Conservation (phyloP, 352 stramenopile species). For the Phytopythium mirpurense region DNA sequence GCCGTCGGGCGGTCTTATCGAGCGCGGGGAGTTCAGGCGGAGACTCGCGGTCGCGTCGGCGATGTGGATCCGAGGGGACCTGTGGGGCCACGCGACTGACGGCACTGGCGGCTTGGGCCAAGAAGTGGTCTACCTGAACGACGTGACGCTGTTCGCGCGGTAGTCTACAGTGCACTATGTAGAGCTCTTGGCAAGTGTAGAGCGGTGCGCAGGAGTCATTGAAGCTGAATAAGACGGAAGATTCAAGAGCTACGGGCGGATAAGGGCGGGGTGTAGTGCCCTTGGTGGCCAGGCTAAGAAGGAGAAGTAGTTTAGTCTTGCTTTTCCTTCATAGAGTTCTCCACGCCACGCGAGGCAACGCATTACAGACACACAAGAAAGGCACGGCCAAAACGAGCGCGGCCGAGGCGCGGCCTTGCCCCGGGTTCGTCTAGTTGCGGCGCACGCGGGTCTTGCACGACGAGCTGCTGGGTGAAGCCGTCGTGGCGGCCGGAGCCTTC, state of each 20-base stretch:
- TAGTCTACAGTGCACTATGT: slow-evolving; percentile 13
- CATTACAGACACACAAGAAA: slow-evolving; percentile 4
- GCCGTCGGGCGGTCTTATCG: slow-evolving; percentile 26
- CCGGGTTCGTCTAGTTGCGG: slow-evolving; percentile 11
- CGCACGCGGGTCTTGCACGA: slow-evolving; percentile 28
- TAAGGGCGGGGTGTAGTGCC: too few relatives aligned
- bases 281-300: neutral
- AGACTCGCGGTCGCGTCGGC: slow-evolving; percentile 24
- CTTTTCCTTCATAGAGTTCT: too few relatives aligned
- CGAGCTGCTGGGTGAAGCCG: slow-evolving; percentile 1
- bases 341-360: slow-evolving; percentile 1
- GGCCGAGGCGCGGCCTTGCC: neutral
- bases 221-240: neutral
- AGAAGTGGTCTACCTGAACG: slow-evolving; percentile 72
- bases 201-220: neutral
- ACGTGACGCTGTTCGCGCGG: slow-evolving; percentile 38
- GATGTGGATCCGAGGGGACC: slow-evolving; percentile 62
- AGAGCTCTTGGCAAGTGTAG: too few relatives aligned
- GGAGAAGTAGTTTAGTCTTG: too few relatives aligned
- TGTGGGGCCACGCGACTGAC: slow-evolving; percentile 39
- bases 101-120: slow-evolving; percentile 35
- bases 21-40: slow-evolving; percentile 21
- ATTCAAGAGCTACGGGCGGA: too few relatives aligned
- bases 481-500: slow-evolving; percentile 1
- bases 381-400: slow-evolving; percentile 6